Evolutionary conservation across 164 flowering plant genomes (phyloP).

Genomic region (Aristolochia fimbriata): DNA sequence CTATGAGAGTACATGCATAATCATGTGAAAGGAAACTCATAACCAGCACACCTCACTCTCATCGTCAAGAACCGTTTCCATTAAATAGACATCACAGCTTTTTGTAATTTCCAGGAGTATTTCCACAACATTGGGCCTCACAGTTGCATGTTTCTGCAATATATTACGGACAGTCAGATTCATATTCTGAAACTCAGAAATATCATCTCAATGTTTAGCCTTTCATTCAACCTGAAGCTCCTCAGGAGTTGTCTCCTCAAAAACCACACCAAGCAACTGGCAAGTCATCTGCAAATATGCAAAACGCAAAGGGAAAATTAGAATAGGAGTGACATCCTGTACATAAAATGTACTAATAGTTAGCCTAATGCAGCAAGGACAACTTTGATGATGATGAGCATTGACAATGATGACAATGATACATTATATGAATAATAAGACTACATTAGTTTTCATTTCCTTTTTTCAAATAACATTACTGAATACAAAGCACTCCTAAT

Average conservation of each 20-base stretch:
- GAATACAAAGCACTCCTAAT: too few relatives aligned
- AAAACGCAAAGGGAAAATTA: background rate
- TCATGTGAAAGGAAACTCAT: too few relatives aligned
- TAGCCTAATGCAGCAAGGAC: too few relatives aligned
- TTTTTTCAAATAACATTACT: too few relatives aligned
- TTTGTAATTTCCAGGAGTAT: conserved; percentile 21
- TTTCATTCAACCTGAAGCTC: conserved; percentile 20
- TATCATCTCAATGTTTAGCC: too few relatives aligned
- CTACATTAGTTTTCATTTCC: too few relatives aligned
- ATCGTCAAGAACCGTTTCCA: conserved; percentile 31
- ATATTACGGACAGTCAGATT: conserved; percentile 2
- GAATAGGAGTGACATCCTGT: background rate
- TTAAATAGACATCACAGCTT: conserved; percentile 26
- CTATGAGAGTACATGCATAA: too few relatives aligned
- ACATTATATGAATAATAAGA: too few relatives aligned
- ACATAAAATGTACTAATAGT: background rate
- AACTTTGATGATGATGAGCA: too few relatives aligned
- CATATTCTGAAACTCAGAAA: too few relatives aligned
- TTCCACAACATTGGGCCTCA: conserved; percentile 24
- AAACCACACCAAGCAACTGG: conserved; percentile 26
- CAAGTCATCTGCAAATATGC: conserved; percentile 22
- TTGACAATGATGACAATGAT: too few relatives aligned
- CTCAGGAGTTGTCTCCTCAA: conserved; percentile 26
- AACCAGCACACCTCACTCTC: conserved; percentile 21
- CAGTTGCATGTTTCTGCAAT: conserved; percentile 26